Conservation (phyloP, 192 early-diverging fungal genomes). For the Podila minutissima region DNA sequence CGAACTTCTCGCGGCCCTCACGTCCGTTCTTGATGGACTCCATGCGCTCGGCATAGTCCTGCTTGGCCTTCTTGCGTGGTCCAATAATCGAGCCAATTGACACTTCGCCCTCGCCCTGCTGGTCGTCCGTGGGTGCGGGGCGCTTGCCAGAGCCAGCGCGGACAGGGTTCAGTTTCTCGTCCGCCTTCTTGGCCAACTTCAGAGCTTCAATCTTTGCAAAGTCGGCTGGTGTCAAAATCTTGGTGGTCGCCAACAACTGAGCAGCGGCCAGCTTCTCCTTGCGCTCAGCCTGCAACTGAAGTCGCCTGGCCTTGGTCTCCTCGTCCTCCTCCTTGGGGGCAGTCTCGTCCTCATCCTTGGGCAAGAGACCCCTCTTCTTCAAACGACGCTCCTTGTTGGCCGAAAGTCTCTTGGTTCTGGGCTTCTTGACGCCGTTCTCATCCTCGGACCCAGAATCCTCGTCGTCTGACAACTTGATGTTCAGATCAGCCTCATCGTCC, state of each 20-base stretch:
- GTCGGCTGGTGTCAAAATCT: conserved; percentile 92
- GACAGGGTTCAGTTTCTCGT: conserved; percentile 49
- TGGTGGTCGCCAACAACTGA: conserved; percentile 57
- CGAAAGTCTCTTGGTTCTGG: conserved; percentile 45
- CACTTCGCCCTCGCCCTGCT: conserved; percentile 38
- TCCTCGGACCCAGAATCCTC: conserved; percentile 57
- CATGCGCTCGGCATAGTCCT: conserved; percentile 92
- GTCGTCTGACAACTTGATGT: conserved; percentile 46
- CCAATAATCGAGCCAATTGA: conserved; percentile 59
- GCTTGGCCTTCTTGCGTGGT: conserved; percentile 83
- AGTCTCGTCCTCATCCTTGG: conserved; percentile 49
- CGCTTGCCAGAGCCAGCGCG: conserved; percentile 44
- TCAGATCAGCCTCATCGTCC: conserved; percentile 58
- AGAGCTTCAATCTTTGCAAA: conserved; percentile 87
- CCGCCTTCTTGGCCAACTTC: conserved; percentile 71
- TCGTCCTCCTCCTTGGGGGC: conserved; percentile 54
- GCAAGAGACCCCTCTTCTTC: conserved; percentile 52
- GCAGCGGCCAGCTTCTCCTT: conserved; percentile 57
- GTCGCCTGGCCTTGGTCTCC: conserved; percentile 52
- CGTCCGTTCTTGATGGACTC: conserved; percentile 89
- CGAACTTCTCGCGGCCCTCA: conserved; percentile 92
- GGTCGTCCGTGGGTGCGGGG: conserved; percentile 29
- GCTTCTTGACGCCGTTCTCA: conserved; percentile 55
- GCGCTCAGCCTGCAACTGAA: conserved; percentile 53
- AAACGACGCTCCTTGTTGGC: conserved; percentile 57